These are phyloP conservation scores for Ophiostoma piceae DNA, from an alignment of 2,329 filamentous ascomycete genomes.

Conservation along the genomic window DNA sequence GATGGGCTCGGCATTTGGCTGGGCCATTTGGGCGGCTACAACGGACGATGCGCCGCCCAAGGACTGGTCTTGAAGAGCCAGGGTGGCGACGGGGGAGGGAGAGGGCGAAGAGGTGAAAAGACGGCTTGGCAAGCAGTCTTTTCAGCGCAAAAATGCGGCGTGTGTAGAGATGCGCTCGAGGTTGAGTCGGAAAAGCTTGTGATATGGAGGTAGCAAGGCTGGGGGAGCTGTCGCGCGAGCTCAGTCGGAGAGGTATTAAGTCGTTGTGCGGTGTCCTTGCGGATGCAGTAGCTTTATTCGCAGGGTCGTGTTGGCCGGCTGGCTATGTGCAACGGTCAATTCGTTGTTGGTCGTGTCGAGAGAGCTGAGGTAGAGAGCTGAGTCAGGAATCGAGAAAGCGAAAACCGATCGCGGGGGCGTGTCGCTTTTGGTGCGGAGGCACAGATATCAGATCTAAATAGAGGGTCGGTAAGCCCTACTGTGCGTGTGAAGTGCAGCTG, in stretches of 20 bases:
- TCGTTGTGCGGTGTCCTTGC: neutral
- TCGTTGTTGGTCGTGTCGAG: neutral
- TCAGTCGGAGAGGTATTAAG: neutral
- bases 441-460: slow-evolving; percentile 15
- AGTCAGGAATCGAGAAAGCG: neutral
- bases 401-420: neutral
- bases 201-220: neutral
- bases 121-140: slow-evolving; percentile 3
- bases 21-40: slow-evolving; percentile 66
- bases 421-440: neutral
- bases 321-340: slow-evolving; percentile 10
- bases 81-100: slow-evolving; percentile 43
- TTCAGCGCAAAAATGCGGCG: slow-evolving; percentile 1
- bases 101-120: slow-evolving; percentile 8
- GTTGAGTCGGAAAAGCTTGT: neutral
- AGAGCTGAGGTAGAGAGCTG: neutral
- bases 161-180: neutral
- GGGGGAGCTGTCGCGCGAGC: neutral
- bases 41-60: slow-evolving; percentile 60
- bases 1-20: slow-evolving; percentile 57
- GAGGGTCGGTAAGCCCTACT: slow-evolving; percentile 16
- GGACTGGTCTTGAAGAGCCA: slow-evolving; percentile 58
- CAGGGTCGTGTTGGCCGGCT: neutral
- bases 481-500: slow-evolving; percentile 3
- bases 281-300: neutral